phyloP scores from a whole-genome alignment of 345 rosid genomes.

The Citrus maxima region DNA sequence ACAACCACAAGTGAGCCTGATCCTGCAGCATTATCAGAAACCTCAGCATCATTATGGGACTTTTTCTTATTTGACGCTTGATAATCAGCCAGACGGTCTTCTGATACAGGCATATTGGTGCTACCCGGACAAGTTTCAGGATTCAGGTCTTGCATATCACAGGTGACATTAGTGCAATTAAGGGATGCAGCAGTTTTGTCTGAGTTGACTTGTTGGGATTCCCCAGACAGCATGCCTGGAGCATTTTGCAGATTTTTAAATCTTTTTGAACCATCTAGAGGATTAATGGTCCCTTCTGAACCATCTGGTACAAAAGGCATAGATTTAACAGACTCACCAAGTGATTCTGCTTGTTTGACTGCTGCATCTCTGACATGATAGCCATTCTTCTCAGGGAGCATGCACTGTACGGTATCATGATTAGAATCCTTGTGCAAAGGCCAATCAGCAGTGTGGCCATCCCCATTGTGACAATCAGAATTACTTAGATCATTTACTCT shows the following conservation, averaged over 20 bases:
- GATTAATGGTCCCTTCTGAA: constrained; percentile 29
- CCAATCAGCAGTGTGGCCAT: constrained; percentile 22
- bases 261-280: constrained; percentile 32
- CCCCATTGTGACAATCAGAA: constrained; percentile 26
- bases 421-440: constrained; percentile 29
- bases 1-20: constrained; percentile 17
- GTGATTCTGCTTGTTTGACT: constrained; percentile 20
- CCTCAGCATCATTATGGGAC: constrained; percentile 18
- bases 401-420: constrained; percentile 20
- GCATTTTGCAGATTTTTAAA: constrained; percentile 29
- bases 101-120: constrained; percentile 18
- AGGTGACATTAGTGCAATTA: constrained; percentile 40
- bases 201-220: constrained; percentile 19
- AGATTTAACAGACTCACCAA: constrained; percentile 26
- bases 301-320: constrained; percentile 5
- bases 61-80: constrained; percentile 27
- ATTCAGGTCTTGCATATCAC: constrained; percentile 38
- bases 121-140: constrained; percentile 14
- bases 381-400: constrained; percentile 33
- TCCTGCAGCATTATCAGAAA: constrained; percentile 19
- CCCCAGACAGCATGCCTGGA: constrained; percentile 11
- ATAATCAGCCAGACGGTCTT: constrained; percentile 22
- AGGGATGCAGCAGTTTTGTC: constrained; percentile 43
- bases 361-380: constrained; percentile 24
- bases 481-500: constrained; percentile 30